Base-by-base conservation (phyloP, 495 filamentous ascomycete species). In the Zalerion maritima region DNA sequence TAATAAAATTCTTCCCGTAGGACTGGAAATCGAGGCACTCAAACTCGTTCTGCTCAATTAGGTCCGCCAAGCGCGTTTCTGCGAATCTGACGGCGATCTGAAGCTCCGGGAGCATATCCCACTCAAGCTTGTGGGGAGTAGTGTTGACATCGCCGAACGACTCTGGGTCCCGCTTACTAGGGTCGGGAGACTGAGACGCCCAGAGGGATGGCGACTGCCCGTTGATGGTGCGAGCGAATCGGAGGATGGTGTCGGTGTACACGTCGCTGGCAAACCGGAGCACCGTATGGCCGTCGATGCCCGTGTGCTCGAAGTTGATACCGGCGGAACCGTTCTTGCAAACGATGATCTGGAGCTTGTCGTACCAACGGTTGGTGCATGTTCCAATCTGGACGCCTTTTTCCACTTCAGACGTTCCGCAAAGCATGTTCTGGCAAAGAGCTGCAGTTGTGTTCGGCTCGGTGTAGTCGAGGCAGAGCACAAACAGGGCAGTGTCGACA, bases 281-380 rank as follows among this genome's bases (percentile, higher is more conserved):
- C 3, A 97, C 91, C 2, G 89, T 97, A 47, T 97, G 89, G 9
- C 89, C 89, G 47, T 97, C 89, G 4, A 97, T 89, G 40, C 91
- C 91, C 0, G 89, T 97, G 49, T 97, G 89, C 49, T 97, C 89
- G 39, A 96, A 94, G 54, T 97, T 97, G 71, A 97, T 96, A 16
- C 89, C 89, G 0, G 89, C 89, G 37, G 79, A 89, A 6, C 89
- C 89, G 55, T 94, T 97, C 60, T 93, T 91, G 67, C 91, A 96
- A 21, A 97, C 89, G 31, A 97, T 97, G 37, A 97, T 96, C 49
- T 97, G 89, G 15, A 97, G 69, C 55, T 97, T 97, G 54, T 97
- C 89, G 45, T 97, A 97, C 89, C 89, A 97, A 30, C 89, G 67
- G 50, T 97, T 97, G 9, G 87, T 94, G 54, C 89, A 97, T 19